A percentile compares a stretch with the other conserved stretches of the same genome.
phyloP scores from a whole-genome alignment of 2,329 filamentous ascomycete genomes.

The Ceratocystis albifundus region DNA sequence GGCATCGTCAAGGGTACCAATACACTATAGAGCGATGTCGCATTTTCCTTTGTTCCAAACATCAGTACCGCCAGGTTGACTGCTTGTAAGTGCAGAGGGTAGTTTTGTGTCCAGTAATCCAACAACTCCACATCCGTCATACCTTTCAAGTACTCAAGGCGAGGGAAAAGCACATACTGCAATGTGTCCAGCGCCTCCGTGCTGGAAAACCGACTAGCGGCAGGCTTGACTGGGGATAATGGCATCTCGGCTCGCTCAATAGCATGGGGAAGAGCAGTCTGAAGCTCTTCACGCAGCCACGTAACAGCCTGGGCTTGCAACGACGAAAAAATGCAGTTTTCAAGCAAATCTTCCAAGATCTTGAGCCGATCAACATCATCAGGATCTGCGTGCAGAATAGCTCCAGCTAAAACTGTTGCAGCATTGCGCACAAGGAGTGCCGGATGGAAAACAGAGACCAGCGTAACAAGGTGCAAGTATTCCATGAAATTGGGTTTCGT shows the following conservation, averaged over 20 bases:
- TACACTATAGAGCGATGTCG: slow-evolving; percentile 27
- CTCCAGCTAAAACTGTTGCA: slow-evolving; percentile 42
- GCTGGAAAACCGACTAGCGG: slow-evolving; percentile 37
- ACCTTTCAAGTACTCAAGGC: slow-evolving; percentile 38
- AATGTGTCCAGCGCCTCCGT: slow-evolving; percentile 46
- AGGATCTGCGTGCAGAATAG: slow-evolving; percentile 47
- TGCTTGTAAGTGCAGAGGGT: slow-evolving; percentile 46
- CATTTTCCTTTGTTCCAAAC: slow-evolving; percentile 33
- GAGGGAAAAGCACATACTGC: slow-evolving; percentile 52
- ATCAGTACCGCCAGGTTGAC: slow-evolving; percentile 46
- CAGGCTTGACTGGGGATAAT: slow-evolving; percentile 18
- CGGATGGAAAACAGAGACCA: slow-evolving; percentile 47
- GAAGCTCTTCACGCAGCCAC: slow-evolving; percentile 53
- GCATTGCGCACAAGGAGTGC: slow-evolving; percentile 44
- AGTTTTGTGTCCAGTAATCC: slow-evolving; percentile 43
- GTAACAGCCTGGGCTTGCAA: slow-evolving; percentile 52
- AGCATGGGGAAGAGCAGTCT: slow-evolving; percentile 28
- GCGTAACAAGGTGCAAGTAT: slow-evolving; percentile 49
- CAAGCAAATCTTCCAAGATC: slow-evolving; percentile 53
- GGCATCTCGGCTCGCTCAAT: slow-evolving; percentile 29
- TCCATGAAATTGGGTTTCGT: slow-evolving; percentile 42
- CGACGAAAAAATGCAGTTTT: slow-evolving; percentile 52
- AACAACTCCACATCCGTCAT: slow-evolving; percentile 33
- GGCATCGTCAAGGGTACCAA: slow-evolving; percentile 46
- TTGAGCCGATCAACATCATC: slow-evolving; percentile 46